Percentiles rank a stretch among this genome's conserved stretches.
Conservation (phyloP, 2,329 filamentous ascomycete genomes). For the Acarospora socialis region DNA sequence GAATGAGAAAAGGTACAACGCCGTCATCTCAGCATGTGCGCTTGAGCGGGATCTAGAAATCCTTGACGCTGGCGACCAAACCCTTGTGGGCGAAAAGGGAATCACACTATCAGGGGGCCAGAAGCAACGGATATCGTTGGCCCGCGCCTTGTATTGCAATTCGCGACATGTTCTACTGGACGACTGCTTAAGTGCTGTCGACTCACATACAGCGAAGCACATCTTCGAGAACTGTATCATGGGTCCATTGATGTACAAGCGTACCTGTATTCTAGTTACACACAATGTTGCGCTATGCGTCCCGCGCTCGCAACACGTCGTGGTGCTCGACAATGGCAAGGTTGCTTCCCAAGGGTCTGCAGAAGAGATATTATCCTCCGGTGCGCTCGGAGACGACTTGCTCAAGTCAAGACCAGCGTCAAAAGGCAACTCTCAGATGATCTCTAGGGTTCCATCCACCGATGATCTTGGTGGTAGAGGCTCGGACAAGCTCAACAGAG, state of each 20-base stretch:
- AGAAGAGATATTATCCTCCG: constrained; percentile 67
- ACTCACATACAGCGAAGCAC: constrained; percentile 95
- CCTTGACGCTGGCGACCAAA: constrained; percentile 82
- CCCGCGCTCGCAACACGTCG: constrained; percentile 63
- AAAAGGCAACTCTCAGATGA: constrained; percentile 52
- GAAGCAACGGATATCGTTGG: constrained; percentile 92
- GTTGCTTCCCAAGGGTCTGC: constrained; percentile 63
- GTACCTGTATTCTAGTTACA: constrained; percentile 89
- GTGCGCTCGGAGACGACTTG: constrained; percentile 75
- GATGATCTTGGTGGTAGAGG: constrained; percentile 50
- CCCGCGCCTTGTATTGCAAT: constrained; percentile 92
- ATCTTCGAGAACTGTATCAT: constrained; percentile 90
- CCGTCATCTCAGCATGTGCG: constrained; percentile 82
- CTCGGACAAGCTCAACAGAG: constrained; percentile 39
- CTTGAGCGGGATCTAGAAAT: constrained; percentile 85
- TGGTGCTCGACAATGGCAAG: constrained; percentile 77
- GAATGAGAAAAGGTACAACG: constrained; percentile 68
- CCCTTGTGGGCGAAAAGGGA: constrained; percentile 89
- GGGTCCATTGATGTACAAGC: constrained; percentile 72
- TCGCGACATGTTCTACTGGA: constrained; percentile 83
- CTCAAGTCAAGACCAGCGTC: constrained; percentile 61
- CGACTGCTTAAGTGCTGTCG: constrained; percentile 90
- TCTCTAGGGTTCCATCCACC: constrained; percentile 62
- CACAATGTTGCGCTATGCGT: constrained; percentile 87
- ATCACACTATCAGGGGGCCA: constrained; percentile 94